Percentiles rank a stretch among this genome's conserved stretches.
Evolutionary conservation across 805 yeast species (phyloP).

Genomic region (Schizosaccharomyces pombe): DNA sequence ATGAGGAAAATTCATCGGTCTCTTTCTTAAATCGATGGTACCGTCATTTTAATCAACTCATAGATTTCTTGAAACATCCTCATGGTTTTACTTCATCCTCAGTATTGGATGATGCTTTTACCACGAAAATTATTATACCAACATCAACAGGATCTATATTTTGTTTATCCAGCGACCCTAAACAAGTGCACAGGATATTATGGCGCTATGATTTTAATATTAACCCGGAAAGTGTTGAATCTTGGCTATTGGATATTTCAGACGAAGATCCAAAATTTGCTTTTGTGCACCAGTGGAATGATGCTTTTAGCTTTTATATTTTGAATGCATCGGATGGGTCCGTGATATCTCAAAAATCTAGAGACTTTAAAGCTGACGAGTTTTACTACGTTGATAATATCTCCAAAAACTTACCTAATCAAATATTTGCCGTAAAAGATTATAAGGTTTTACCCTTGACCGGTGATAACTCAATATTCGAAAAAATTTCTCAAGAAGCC

Average conservation of each 20-base stretch:
- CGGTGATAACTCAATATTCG: background rate
- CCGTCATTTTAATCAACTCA: too few relatives aligned
- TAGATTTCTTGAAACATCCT: too few relatives aligned
- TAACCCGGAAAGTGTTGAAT: background rate
- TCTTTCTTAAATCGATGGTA: too few relatives aligned
- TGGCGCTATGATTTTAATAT: background rate
- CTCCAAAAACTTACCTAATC: background rate
- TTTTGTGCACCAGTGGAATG: background rate
- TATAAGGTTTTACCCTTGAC: background rate
- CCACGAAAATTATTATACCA: background rate
- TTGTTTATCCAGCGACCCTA: background rate
- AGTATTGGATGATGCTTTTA: background rate
- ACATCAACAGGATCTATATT: background rate
- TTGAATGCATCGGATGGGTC: background rate
- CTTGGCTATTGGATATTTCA: background rate
- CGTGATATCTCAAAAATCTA: background rate
- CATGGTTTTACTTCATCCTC: too few relatives aligned
- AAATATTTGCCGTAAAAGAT: background rate
- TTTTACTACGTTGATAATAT: background rate
- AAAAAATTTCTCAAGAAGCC: background rate
- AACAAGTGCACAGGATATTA: background rate
- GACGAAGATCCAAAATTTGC: background rate
- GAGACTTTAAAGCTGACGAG: background rate
- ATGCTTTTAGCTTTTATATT: background rate
- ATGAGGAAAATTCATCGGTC: too few relatives aligned